Base-by-base conservation (phyloP, 345 rosid genomes). In the Syzygium aqueum region DNA sequence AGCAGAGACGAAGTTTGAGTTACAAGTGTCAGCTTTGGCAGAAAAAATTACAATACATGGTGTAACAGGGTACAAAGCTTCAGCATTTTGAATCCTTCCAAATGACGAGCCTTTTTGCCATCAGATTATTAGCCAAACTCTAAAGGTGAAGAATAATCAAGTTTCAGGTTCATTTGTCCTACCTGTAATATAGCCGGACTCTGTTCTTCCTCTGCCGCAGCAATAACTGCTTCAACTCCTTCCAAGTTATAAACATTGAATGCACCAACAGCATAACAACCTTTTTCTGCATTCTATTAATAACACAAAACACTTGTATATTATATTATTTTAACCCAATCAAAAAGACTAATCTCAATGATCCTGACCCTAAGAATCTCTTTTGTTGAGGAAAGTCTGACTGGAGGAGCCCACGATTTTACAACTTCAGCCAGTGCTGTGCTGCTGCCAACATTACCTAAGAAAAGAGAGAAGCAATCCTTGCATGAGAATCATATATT, bases 141-240 rank as follows among this genome's bases (percentile, higher is more conserved):
- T 52, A 51, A 63, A 57, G 50, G 43, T 22, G 43, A 73, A 30
- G n/a, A 30, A 63, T 53, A 10, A 53, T 33, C n/a, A 46, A 77
- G 46, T 73, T 54, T 65, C 27, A 57, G 40, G 49, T 33, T 28
- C 54, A 61, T 89, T 86, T 40, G 30, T 65, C 91, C 85, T 86
- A 95, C 98, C 98, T 97, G 99, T 88, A 97, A 90, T 87, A 97
- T 97, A 89, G 98, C 99, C 86, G 99, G 99, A 89, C 98, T 96
- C 33, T 88, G 90, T 94, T 96, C 96, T 90, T 94, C 95, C 95
- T 95, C 99, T 67, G 99, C 99, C 53, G 99, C 99, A 91, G 97
- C 94, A 88, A 97, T 93, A 89, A 97, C 98, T 86, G 99, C 99
- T 90, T 94, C 93, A 67, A 96, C 92, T 90, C 99, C 99, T 93